Conservation (phyloP, 108 stramenopile genomes). For the Cyclotella distinguenda region DNA sequence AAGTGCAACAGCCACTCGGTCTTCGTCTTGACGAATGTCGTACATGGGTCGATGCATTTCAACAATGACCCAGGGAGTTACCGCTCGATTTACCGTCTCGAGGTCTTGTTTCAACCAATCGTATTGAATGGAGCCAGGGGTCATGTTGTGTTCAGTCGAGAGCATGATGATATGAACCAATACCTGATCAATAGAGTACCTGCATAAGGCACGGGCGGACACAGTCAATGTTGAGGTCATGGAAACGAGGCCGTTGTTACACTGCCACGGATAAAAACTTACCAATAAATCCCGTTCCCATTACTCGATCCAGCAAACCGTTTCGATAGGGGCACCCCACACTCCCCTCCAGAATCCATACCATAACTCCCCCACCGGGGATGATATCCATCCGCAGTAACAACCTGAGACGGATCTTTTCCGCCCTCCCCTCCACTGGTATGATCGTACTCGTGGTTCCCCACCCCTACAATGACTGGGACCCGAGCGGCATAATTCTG, state of each 20-base stretch:
- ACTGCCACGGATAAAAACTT: neutral
- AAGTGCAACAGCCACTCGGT: conserved; percentile 52
- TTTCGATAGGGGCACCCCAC: conserved; percentile 67
- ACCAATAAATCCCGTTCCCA: conserved; percentile 80
- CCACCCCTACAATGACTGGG: conserved; percentile 76
- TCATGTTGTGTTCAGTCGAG: conserved; percentile 69
- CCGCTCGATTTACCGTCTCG: conserved; percentile 50
- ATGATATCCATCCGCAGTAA: conserved; percentile 44
- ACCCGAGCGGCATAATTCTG: conserved; percentile 63
- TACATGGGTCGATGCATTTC: conserved; percentile 85
- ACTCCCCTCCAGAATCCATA: conserved; percentile 72
- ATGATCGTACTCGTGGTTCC: conserved; percentile 91
- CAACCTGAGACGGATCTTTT: conserved; percentile 65
- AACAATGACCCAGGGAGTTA: conserved; percentile 84
- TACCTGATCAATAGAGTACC: conserved; percentile 61
- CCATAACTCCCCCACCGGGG: conserved; percentile 68
- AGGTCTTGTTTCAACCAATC: conserved; percentile 63
- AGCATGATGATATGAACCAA: conserved; percentile 70
- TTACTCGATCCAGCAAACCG: conserved; percentile 71
- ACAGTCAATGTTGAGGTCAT: neutral
- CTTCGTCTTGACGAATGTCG: conserved; percentile 34
- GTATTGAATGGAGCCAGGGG: conserved; percentile 64
- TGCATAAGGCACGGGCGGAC: neutral
- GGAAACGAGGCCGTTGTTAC: neutral
- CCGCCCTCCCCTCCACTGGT: conserved; percentile 48